Evolutionary conservation across 331 rosid genomes (phyloP), one percentile per base, ranked within the genome.

Genomic region (Quercus phellos): DNA sequence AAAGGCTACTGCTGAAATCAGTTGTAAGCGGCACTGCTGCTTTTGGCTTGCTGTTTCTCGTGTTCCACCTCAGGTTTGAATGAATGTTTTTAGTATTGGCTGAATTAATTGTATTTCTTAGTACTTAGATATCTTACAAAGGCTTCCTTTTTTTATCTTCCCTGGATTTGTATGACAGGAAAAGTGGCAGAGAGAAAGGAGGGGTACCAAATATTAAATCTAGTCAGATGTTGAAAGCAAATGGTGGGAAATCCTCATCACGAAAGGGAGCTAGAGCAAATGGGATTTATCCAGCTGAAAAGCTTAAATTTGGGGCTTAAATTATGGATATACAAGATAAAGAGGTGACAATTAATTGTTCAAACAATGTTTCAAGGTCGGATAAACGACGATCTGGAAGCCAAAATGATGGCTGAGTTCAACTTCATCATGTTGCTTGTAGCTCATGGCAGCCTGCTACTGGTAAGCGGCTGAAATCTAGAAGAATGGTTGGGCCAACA

Each of bases 21-120:
- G 77, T 85, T 43, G 69, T 87, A 27, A 85, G 91, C 51, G 87
- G 91, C 63, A 80, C 80, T 5, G 78, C 89, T 75, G 89, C 87
- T 43, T 77, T 80, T 75, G 87, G 91, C 63, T 68, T 87, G 77
- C 4, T 87, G 29, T 78, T 80, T 79, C 59, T 78, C 85, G 16
- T 85, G 60, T 24, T 85, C 58, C 85, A 75, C 34, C 63, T 75
- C 74, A 87, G 91, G 91, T 87, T 82, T 82, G 87, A 77, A 77
- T 75, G 30, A 22, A 24, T 10, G 24, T 58, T 10, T 12, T 68
- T 64, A 30, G 29, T 16, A 27, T 21, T 7, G 27, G 60, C 35
- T 73, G 17, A 22, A 9, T 17, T 67, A 32, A 27, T 8, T 58
- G 16, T 58, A 24, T 58, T 58, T 22, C 16, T 58, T 11, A 11